Conservation (phyloP, 768 basidiomycete species). For the Dentipellis fragilis region DNA sequence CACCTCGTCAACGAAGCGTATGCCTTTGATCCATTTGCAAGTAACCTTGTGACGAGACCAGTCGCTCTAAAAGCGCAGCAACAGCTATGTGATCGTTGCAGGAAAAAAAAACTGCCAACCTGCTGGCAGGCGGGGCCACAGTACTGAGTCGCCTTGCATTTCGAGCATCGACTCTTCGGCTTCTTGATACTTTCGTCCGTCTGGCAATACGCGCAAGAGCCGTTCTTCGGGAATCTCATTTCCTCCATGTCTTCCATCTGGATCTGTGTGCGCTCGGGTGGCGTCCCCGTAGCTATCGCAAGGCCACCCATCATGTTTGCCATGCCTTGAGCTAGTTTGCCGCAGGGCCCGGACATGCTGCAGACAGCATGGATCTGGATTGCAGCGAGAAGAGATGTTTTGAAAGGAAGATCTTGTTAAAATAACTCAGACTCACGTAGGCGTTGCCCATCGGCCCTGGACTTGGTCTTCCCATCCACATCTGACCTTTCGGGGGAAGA, state of each 20-base stretch:
- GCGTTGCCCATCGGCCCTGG: not conserved
- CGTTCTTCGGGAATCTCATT: not conserved
- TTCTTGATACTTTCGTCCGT: not conserved
- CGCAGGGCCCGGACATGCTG: not conserved
- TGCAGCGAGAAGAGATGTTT: not conserved
- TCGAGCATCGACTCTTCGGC: not conserved
- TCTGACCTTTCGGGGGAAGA: not conserved
- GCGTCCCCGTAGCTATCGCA: not conserved
- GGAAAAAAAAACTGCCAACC: not conserved
- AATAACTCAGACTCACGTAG: not conserved
- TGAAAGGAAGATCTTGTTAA: too few species aligned
- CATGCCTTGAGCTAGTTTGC: not conserved
- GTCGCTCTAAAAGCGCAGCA: not conserved
- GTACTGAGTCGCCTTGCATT: not conserved
- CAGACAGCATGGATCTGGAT: not conserved
- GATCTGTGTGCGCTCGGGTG: not conserved
- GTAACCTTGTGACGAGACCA: not conserved
- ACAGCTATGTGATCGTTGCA: not conserved
- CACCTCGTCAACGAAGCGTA: not conserved
- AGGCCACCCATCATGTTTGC: not conserved
- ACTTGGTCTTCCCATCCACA: not conserved
- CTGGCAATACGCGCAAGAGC: not conserved
- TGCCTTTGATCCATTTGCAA: not conserved
- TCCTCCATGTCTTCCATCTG: not conserved
- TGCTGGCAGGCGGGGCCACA: not conserved